Base-by-base conservation (phyloP, 2,329 filamentous ascomycete genomes). In the Parascedosporium putredinis region DNA sequence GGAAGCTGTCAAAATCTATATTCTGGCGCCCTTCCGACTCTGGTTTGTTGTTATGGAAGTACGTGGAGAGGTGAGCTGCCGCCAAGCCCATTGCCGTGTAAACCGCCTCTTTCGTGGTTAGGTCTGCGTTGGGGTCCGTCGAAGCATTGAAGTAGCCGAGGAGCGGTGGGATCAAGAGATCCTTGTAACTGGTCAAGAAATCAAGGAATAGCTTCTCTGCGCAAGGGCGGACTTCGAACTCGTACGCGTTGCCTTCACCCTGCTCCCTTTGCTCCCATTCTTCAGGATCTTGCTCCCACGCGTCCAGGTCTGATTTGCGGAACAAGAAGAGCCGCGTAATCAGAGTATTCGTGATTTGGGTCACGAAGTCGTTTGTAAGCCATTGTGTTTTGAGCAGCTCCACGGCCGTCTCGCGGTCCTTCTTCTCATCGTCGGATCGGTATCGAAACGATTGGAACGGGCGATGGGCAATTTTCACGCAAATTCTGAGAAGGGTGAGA, bases 201-300 rank as follows among this genome's bases (percentile, higher is more conserved):
- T 96, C 90, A 56, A 96, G 75, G 65, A 97, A 95, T 12, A 98
- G 74, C 65, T 90, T 94, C 66, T 98, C 93, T 0, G 93, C 84
- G 62, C 91, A 97, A 2, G 90, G 88, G 27, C 91, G 82, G 49
- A 97, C 84, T 52, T 91, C 87, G 70, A 90, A 96, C 60, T 97
- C 89, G 76, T 86, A 97, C 1, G 86, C 87, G 57, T 88, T 86
- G 31, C 86, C 83, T 52, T 87, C 80, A 53, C 84, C 86, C 59
- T 94, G 88, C 69, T 96, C 89, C 58, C 84, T 82, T 55, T 86
- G 83, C 64, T 96, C 91, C 90, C 93, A 98, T 49, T 94, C 89
- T 63, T 98, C 88, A 0, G 91, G 88, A 51, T 95, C 89, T 60
- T 94, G 85, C 61, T 94, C 85, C 93, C 93, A 98, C 51, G 88